A percentile compares a stretch with the other conserved stretches of the same genome.
Evolutionary conservation across 805 yeast species (phyloP).

Genomic region (Yarrowia deformans): DNA sequence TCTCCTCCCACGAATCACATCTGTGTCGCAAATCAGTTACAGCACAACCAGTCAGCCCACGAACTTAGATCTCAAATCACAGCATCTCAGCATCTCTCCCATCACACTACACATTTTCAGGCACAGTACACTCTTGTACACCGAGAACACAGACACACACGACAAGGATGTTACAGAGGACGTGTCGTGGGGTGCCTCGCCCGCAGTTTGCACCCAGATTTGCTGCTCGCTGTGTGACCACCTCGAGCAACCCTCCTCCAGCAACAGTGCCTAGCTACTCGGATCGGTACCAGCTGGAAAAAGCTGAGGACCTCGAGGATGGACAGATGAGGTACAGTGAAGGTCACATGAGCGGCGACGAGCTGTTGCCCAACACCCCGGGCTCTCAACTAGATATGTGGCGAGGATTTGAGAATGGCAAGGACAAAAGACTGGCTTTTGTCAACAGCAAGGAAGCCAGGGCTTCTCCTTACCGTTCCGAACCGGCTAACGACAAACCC

Average conservation of each 20-base stretch:
- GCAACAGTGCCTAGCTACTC: background rate
- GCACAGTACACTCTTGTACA: background rate
- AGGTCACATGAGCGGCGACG: background rate
- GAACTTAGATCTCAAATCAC: slow-evolving; percentile 11
- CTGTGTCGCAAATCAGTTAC: no score
- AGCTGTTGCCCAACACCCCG: background rate
- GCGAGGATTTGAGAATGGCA: background rate
- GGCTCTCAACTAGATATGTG: slow-evolving; percentile 2
- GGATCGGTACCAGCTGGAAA: slow-evolving; percentile 5
- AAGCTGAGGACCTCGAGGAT: background rate
- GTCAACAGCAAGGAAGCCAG: background rate
- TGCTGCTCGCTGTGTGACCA: background rate
- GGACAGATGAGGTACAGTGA: background rate
- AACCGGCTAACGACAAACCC: no score
- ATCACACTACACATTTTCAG: background rate
- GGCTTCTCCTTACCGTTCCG: background rate
- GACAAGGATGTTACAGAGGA: slow-evolving; percentile 7
- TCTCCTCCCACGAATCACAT: background rate
- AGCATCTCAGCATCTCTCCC: background rate
- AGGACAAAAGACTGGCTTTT: background rate
- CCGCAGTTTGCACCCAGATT: background rate
- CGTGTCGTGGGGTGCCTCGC: slow-evolving; percentile 1
- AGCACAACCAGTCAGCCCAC: background rate
- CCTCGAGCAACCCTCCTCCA: no score
- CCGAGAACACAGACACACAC: background rate